Percentiles rank a stretch among this genome's conserved stretches.
Conservation (phyloP, 495 filamentous ascomycete species). For the Aspergillus saccharolyticus region DNA sequence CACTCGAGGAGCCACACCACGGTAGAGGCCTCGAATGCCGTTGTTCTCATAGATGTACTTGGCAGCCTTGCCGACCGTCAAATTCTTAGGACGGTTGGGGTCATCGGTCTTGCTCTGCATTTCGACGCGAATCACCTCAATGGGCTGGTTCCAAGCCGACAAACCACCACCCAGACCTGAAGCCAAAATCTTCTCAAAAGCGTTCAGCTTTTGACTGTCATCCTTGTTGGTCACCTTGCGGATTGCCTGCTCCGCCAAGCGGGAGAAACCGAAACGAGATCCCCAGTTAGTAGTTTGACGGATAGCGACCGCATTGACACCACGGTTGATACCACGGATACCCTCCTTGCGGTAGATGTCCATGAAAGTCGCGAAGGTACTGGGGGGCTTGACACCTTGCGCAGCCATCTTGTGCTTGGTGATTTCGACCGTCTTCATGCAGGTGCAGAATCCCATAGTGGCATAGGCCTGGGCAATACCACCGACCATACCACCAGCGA, state of each 20-base stretch:
- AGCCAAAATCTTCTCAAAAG: conserved; percentile 84
- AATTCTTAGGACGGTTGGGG: conserved; percentile 95
- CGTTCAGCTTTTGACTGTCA: conserved; percentile 66
- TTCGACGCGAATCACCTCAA: conserved; percentile 98
- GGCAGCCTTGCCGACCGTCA: conserved; percentile 90
- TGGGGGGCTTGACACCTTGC: conserved; percentile 71
- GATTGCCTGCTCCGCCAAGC: conserved; percentile 86
- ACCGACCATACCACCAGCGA: conserved; percentile 85
- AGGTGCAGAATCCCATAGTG: conserved; percentile 99
- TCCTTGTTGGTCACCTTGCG: conserved; percentile 76
- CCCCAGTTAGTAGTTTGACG: conserved; percentile 99
- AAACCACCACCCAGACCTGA: conserved; percentile 86
- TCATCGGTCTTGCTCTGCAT: conserved; percentile 99
- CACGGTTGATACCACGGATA: conserved; percentile 93
- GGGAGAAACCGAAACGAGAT: conserved; percentile 85
- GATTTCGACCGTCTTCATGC: conserved; percentile 99
- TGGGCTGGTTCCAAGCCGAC: conserved; percentile 98
- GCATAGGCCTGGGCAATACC: conserved; percentile 98
- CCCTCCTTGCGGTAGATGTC: conserved; percentile 94
- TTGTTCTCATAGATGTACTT: conserved; percentile 89
- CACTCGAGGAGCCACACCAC: conserved; percentile 89
- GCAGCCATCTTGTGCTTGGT: conserved; percentile 94
- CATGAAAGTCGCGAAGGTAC: conserved; percentile 93
- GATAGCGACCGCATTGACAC: conserved; percentile 97
- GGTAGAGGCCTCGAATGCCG: conserved; percentile 89